Base-by-base conservation (phyloP, 225 moss, liverwort and hornwort species). In the Bryum argenteum region DNA sequence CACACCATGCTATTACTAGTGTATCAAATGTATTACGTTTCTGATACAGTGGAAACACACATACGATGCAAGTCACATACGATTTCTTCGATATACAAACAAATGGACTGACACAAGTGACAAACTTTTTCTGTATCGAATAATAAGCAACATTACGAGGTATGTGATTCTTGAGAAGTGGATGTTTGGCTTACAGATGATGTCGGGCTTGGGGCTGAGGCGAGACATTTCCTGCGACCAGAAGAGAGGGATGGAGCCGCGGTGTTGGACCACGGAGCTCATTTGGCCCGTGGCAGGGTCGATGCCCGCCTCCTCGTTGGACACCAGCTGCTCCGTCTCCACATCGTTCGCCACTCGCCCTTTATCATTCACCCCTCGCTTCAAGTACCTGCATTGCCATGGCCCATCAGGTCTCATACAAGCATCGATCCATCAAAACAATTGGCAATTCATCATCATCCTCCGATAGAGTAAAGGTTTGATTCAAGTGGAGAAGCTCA, bases 181-280 rank as follows among this genome's bases (percentile, higher is more conserved):
- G 33, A 4, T 33, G 33, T 4, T 26, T 26, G 26, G 33, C 95
- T 81, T 80, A 96, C 96, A 80, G 48, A 94, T 83, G 11, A 94
- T 98, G 10, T 98, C 97, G 61, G 97, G 97, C 65, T 98, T 98
- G 58, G 94, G 91, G 73, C 94, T 98, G 20, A 94, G 89, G 8
- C 88, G 83, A 40, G 94, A 98, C 47, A 89, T 89, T 79, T 94
- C 94, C 69, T 98, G 97, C 20, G 97, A 94, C 97, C 94, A 98
- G 41, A 98, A 98, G 17, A 98, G 91, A 26, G 97, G 94, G 44
- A 98, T 94, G 61, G 94, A 98, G 67, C 97, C 97, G 58, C 94
- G 89, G 62, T 98, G 91, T 42, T 98, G 94, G 84, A 98, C 94
- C 33, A 98, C 92, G 7, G 97, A 98, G 63, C 94, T 89, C 53